A percentile compares a stretch with the other conserved stretches of the same genome.
Conservation (phyloP, 1,284 basidiomycete genomes). For the Trametes polyzona region DNA sequence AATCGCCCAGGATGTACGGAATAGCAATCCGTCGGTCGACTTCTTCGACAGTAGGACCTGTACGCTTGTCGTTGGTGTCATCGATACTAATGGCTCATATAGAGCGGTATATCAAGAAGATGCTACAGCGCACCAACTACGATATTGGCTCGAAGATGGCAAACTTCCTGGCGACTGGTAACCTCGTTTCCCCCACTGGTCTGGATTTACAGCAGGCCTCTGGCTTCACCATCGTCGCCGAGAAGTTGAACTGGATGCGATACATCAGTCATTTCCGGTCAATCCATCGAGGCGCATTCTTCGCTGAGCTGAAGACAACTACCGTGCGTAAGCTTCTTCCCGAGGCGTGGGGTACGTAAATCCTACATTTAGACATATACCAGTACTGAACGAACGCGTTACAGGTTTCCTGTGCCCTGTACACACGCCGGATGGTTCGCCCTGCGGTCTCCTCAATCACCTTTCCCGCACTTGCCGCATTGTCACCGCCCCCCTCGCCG, state of each 20-base stretch:
- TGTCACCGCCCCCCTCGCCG: slow-evolving; percentile 78
- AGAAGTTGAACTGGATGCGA: slow-evolving; percentile 98
- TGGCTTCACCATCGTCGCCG: slow-evolving; percentile 98
- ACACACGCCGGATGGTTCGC: slow-evolving; percentile 97
- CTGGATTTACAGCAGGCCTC: slow-evolving; percentile 97
- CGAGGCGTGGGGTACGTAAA: slow-evolving; percentile 90
- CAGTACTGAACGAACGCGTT: slow-evolving; percentile 9
- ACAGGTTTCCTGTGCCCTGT: slow-evolving; percentile 97
- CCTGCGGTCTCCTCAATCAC: slow-evolving; percentile 98
- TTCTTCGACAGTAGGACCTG: slow-evolving; percentile 79
- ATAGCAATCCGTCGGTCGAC: slow-evolving; percentile 75
- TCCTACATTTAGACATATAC: neutral
- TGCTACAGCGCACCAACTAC: slow-evolving; percentile 82
- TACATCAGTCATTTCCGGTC: slow-evolving; percentile 99
- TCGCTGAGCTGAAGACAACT: slow-evolving; percentile 98
- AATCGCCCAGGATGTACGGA: slow-evolving; percentile 77
- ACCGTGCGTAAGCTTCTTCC: slow-evolving; percentile 96
- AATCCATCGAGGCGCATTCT: slow-evolving; percentile 99
- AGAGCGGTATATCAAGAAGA: slow-evolving; percentile 86
- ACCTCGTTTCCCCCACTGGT: slow-evolving; percentile 92
- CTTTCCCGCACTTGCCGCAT: slow-evolving; percentile 94
- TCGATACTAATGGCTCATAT: slow-evolving; percentile 13
- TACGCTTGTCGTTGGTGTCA: neutral
- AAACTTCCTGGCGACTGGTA: slow-evolving; percentile 98
- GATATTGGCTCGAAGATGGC: slow-evolving; percentile 91